Conservation (phyloP, 768 basidiomycete genomes). For the Xanthoconium stramineum region DNA sequence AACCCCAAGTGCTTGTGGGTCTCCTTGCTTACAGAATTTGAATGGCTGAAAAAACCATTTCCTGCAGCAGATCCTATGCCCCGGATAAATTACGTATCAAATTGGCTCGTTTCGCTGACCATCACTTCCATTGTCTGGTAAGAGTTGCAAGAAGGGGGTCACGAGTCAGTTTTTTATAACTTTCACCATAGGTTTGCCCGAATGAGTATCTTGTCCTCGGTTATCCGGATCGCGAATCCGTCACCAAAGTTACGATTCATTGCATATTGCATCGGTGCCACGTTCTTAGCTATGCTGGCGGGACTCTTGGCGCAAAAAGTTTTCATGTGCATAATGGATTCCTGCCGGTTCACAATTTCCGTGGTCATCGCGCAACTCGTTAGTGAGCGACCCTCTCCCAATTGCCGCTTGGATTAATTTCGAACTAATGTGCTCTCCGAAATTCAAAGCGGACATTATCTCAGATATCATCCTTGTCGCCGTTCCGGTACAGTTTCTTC, state of each 20-base stretch:
- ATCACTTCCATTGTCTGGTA: slow-evolving; percentile 23
- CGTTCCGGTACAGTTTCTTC: slow-evolving; percentile 13
- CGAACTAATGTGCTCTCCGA: not conserved
- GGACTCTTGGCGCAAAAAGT: slow-evolving; percentile 21
- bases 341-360: not conserved
- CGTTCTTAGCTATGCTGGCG: slow-evolving; percentile 16
- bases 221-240: slow-evolving; percentile 22
- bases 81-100: not conserved
- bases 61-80: not conserved
- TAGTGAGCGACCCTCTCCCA: slow-evolving; percentile 13
- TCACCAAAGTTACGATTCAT: slow-evolving; percentile 4
- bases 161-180: not conserved
- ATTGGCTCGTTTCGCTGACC: slow-evolving; percentile 20
- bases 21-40: not conserved
- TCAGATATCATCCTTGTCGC: slow-evolving; percentile 22
- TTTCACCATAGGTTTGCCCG: slow-evolving; percentile 20
- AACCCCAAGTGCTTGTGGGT: slow-evolving; percentile 7
- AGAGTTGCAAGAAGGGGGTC: not conserved
- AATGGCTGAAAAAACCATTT: not conserved
- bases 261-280: slow-evolving; percentile 14
- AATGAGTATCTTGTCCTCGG: slow-evolving; percentile 28
- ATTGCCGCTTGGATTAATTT: not conserved
- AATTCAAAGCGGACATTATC: slow-evolving; percentile 19
- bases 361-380: slow-evolving; percentile 23
- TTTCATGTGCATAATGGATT: slow-evolving; percentile 1